Percentiles rank a stretch among this genome's conserved stretches.
phyloP scores from a whole-genome alignment of 2,329 filamentous ascomycete genomes.

The Sporothrix protearum region DNA sequence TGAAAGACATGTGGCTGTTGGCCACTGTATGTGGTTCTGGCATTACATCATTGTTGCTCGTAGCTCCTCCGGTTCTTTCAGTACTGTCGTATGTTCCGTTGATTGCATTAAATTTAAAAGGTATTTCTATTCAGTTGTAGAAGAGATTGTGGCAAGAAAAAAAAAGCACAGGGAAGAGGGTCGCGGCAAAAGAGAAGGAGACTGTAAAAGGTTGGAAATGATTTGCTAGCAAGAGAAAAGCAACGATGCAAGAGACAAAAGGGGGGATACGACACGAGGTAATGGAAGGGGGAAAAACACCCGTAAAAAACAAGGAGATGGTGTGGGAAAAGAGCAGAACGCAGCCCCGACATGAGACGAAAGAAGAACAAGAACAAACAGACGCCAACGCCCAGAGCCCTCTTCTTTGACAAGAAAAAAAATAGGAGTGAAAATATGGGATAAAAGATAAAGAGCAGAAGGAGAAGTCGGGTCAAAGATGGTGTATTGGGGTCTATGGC shows the following conservation, averaged over 20 bases:
- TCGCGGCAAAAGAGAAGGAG: background rate
- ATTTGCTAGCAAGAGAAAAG: slow-evolving; percentile 8
- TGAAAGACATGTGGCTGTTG: background rate
- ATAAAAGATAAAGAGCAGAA: background rate
- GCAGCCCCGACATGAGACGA: background rate
- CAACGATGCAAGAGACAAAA: background rate
- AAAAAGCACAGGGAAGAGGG: background rate
- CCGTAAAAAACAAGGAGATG: too few species aligned
- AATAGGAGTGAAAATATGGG: background rate
- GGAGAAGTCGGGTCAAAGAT: background rate
- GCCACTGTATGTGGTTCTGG: too few species aligned
- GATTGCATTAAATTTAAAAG: background rate
- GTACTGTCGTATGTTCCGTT: background rate
- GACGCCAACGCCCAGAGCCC: slow-evolving; percentile 18
- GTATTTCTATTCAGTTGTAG: slow-evolving; percentile 13
- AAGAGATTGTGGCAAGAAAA: background rate
- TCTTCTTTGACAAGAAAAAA: background rate
- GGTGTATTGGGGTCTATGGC: background rate
- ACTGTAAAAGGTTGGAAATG: background rate
- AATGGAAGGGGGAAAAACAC: too few species aligned
- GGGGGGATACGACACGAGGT: background rate
- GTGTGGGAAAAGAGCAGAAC: background rate
- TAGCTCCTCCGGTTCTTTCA: too few species aligned
- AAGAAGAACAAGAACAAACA: background rate
- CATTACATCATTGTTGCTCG: background rate